Evolutionary conservation across 768 basidiomycete species (phyloP), one percentile per base, ranked within the genome.

Genomic region (Plicaturopsis crispa): DNA sequence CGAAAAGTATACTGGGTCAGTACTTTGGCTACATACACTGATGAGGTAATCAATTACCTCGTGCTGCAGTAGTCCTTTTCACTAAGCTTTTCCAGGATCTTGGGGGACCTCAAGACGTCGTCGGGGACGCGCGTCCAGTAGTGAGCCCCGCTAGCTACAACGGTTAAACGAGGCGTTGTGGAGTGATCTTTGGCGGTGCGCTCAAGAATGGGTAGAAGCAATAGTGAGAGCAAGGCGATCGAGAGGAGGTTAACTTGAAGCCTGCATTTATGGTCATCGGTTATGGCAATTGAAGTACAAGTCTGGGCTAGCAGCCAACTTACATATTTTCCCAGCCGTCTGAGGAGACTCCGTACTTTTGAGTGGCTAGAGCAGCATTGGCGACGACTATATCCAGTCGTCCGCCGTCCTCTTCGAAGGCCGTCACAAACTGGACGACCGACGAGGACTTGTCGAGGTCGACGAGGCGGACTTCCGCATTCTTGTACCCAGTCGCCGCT

Each of bases 291-390:
- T n/a, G n/a, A n/a, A n/a, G n/a, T n/a, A n/a, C n/a, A n/a, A n/a
- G n/a, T n/a, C n/a, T n/a, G n/a, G n/a, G n/a, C n/a, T n/a, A n/a
- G n/a, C 20, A 5, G 18, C n/a, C 20, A 13, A 48, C 60, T 4
- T 35, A 73, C 74, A 44, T 51, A 7, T 50, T 33, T 41, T 76
- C 73, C 69, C 67, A 76, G 6, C 68, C 73, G 48, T 75, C 66
- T 0, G 36, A 24, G 0, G 66, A 67, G 6, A 45, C 33, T 6
- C 50, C 24, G 22, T 59, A 61, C 6, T n/a, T 35, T 2, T 0
- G 1, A 0, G 14, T 2, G 0, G 36, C 16, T 1, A 63, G 38
- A 0, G 44, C 69, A 1, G 72, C 69, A 21, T 73, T 73, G 49
- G 64, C 60, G 8, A 73, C 56, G 2, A 76, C 50, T 16, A 72